A percentile compares a stretch with the other conserved stretches of the same genome.
phyloP scores from a whole-genome alignment of 2,329 filamentous ascomycete species.

The Diaporthe longicolla region DNA sequence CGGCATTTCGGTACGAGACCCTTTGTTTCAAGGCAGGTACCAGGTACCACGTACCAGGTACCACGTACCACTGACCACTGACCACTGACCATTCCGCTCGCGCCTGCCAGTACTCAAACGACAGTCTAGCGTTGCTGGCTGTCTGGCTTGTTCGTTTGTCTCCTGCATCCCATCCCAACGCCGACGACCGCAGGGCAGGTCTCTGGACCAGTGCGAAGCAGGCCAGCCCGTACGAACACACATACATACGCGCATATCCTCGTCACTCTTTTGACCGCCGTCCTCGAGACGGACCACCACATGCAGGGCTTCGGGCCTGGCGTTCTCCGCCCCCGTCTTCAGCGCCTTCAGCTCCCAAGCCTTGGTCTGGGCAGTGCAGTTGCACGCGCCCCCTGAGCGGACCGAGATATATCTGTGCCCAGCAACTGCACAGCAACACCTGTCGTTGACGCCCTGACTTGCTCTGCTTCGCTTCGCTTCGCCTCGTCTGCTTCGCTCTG shows the following conservation, averaged over 20 bases:
- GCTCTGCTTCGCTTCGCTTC: neutral
- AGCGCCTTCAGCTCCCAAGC: constrained; percentile 30
- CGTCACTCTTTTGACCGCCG: neutral
- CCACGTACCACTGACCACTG: too few species aligned
- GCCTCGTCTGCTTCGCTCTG: neutral
- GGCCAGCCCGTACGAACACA: neutral
- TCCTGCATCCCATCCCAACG: constrained; percentile 8
- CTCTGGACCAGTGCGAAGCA: constrained; percentile 15
- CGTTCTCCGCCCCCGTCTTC: constrained; percentile 21
- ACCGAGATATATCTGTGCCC: constrained; percentile 26
- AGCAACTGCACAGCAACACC: neutral
- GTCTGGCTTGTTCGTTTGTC: constrained; percentile 14
- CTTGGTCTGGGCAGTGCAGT: constrained; percentile 23
- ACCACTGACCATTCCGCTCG: constrained; percentile 9
- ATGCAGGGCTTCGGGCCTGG: constrained; percentile 29
- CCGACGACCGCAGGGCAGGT: constrained; percentile 16
- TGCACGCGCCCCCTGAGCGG: constrained; percentile 18
- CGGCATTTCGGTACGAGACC: constrained; percentile 34
- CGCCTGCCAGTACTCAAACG: constrained; percentile 11
- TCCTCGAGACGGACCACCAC: neutral
- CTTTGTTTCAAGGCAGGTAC: constrained; percentile 34
- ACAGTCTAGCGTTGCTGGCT: neutral
- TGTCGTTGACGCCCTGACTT: constrained; percentile 5
- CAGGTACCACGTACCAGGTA: neutral
- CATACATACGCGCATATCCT: neutral